Percentiles rank a stretch among this genome's conserved stretches.
These are phyloP conservation scores for Trichoderma guizhouense DNA, from an alignment of 2,329 filamentous ascomycete genomes.

Conservation along the genomic window DNA sequence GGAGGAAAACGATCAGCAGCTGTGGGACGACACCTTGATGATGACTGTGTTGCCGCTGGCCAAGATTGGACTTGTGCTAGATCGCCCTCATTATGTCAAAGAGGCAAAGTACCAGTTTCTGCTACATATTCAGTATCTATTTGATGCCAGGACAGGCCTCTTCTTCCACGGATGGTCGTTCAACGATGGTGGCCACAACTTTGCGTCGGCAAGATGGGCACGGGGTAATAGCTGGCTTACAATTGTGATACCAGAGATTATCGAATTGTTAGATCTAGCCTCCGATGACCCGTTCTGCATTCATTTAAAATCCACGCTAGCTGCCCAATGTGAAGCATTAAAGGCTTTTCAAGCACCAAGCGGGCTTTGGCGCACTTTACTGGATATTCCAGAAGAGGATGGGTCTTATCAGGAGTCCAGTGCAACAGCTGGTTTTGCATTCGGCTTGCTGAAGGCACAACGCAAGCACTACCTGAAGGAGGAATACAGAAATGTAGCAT, in stretches of 20 bases:
- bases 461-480: neutral
- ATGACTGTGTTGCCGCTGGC: conserved; percentile 7
- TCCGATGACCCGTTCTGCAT: neutral
- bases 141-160: conserved; percentile 1
- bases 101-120: conserved; percentile 7
- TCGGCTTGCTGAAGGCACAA: conserved; percentile 3
- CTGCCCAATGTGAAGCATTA: conserved; percentile 1
- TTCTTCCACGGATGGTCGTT: conserved; percentile 12
- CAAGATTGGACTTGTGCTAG: conserved; percentile 6
- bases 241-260: conserved; percentile 1
- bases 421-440: conserved; percentile 8
- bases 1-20: conserved; percentile 7
- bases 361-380: conserved; percentile 3
- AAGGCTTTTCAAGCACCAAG: neutral
- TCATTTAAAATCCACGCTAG: neutral
- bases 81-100: conserved; percentile 1
- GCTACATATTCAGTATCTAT: conserved; percentile 6
- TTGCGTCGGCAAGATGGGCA: conserved; percentile 1
- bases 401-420: conserved; percentile 4
- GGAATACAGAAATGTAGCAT: neutral
- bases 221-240: conserved; percentile 14
- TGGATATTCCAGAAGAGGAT: conserved; percentile 1
- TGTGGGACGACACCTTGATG: conserved; percentile 13
- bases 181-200: conserved; percentile 6
- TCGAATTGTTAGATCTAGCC: neutral